Conservation (phyloP, 768 basidiomycete species). For the Nidula microcarpa region DNA sequence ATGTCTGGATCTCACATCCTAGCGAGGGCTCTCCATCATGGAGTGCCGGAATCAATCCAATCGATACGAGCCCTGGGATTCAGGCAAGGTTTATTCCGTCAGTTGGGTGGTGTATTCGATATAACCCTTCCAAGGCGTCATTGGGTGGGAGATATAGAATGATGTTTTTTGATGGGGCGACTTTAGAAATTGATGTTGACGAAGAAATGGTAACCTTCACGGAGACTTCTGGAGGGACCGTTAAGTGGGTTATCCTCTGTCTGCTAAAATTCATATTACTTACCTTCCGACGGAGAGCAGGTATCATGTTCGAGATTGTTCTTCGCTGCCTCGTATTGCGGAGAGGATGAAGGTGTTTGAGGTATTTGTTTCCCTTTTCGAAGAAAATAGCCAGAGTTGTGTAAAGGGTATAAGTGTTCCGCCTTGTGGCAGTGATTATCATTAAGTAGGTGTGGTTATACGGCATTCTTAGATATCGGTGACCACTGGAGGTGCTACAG, state of each 20-base stretch:
- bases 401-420: too few species aligned
- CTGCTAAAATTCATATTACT: neutral
- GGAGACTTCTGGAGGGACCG: neutral
- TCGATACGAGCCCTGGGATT: neutral
- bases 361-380: neutral
- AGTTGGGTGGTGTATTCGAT: neutral
- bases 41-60: neutral
- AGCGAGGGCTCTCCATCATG: neutral
- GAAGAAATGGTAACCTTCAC: slow-evolving; percentile 36
- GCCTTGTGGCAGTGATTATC: too few species aligned
- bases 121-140: slow-evolving; percentile 27
- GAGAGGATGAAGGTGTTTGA: neutral
- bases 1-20: neutral
- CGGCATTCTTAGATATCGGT: too few species aligned
- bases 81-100: neutral
- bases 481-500: too few species aligned
- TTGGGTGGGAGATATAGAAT: slow-evolving; percentile 38
- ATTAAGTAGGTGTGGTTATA: too few species aligned
- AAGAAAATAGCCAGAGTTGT: neutral
- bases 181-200: slow-evolving; percentile 38
- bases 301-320: neutral
- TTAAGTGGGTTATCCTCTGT: neutral
- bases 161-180: slow-evolving; percentile 38
- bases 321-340: neutral
- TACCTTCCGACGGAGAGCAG: neutral